Conservation (phyloP, 257 asterid genomes). For the Solanum pimpinellifolium region DNA sequence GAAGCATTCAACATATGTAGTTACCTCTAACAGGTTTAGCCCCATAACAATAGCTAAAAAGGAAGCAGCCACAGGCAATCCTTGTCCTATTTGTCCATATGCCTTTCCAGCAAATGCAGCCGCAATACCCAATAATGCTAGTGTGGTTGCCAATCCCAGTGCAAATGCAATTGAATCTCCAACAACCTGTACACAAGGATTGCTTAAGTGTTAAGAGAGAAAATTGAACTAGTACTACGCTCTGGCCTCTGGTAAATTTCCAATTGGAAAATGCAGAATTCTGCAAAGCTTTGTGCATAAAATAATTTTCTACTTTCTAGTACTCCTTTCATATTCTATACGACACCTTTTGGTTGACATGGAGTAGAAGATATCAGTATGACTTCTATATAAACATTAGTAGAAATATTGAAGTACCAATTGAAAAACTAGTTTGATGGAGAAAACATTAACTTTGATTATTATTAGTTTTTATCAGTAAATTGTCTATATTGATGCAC, state of each 20-base stretch:
- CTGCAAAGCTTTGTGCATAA: background rate
- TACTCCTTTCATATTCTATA: background rate
- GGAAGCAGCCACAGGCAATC: slow-evolving; percentile 91
- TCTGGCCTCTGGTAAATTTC: background rate
- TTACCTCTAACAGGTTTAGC: slow-evolving; percentile 81
- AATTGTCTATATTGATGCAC: background rate
- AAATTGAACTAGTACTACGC: background rate
- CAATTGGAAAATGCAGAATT: background rate
- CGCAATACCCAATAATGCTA: slow-evolving; percentile 83
- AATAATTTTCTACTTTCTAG: background rate
- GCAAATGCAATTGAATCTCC: slow-evolving; percentile 88
- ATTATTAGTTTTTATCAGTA: background rate
- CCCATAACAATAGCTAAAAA: slow-evolving; percentile 79
- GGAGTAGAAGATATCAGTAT: background rate
- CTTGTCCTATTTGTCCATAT: slow-evolving; percentile 92
- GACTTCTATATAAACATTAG: background rate
- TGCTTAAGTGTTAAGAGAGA: background rate
- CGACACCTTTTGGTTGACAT: too few species aligned
- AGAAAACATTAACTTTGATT: background rate
- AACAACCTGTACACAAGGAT: slow-evolving; percentile 30
- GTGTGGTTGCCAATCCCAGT: slow-evolving; percentile 86
- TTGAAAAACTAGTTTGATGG: background rate
- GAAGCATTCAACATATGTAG: background rate
- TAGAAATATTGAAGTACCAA: background rate
- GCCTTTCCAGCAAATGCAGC: slow-evolving; percentile 99